Evolutionary conservation across 176 grass and related monocot species (phyloP), one percentile per base, ranked within the genome.

Genomic region (Oryza nivara): DNA sequence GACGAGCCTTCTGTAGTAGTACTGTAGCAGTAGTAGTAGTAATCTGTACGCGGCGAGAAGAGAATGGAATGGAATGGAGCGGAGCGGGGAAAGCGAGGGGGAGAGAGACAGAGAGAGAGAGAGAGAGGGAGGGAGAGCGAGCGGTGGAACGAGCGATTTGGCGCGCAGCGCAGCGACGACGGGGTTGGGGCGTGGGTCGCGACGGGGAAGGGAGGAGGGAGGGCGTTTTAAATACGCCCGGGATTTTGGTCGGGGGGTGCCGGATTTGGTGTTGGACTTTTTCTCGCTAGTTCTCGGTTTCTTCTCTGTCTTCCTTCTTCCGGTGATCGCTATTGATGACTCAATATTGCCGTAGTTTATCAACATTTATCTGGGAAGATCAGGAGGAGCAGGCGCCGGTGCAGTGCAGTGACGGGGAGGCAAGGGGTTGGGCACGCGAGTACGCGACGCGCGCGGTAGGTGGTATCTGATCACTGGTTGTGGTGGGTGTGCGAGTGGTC

Each of bases 31-130:
- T 35, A 35, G 34, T 35, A 43, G 41, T 43, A 5, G 4, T 5
- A 38, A 0, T 19, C 51, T 19, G 72, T 70, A 72, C 67, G 80
- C 80, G 80, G 80, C 80, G 86, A 65, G 72, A 49, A 36, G 70
- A 35, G 28, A 28, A 28, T 28, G 26, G 75, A 67, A 11, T 28
- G 63, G 64, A 56, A 61, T 17, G 56, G 56, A 61, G 6, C 5
- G 54, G 19, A 20, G 20, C 56, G 56, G 56, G 19, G 19, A 58
- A 58, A 63, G 58, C 58, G 20, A 15, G 46, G n/a, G 65, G 14
- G 9, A 11, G 43, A 10, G 28, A 19, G 23, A 15, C 0, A 9
- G 36, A 9, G n/a, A 38, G 65, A 28, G 64, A 4, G 10, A 38
- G 28, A 28, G 28, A 28, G 28, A 28, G 28, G 28, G 28, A 28